Evolutionary conservation across 2,329 filamentous ascomycete species (phyloP), one percentile per base, ranked within the genome.

Genomic region (Arthrobotrys sinensis): DNA sequence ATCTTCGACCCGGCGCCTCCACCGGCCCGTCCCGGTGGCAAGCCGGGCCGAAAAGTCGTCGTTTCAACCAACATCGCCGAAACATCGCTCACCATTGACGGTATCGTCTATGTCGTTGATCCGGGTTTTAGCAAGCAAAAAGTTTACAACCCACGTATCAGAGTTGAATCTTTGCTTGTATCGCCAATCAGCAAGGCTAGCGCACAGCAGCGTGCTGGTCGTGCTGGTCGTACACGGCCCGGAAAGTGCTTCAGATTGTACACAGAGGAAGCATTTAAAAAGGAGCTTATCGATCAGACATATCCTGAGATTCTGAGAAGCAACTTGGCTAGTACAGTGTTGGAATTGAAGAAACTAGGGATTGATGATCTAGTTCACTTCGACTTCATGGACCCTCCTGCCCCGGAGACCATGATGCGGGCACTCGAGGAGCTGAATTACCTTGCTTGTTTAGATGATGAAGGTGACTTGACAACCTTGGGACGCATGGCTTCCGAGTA

Each of bases 111-210:
- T 83, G 96, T 99, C 38, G 95, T 99, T n/a, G 96, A 99, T 83
- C 95, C 96, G 1, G 96, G 96, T 40, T 99, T 99, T 87, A 97
- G 94, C 86, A 99, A 99, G 87, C 96, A 99, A 83, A 99, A 98
- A 86, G 96, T 98, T 80, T 99, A 98, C 87, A 98, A 99, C 85
- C 95, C 96, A 21, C 91, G 96, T 79, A 96, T 97, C 82, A 91
- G 96, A 84, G 94, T 99, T 80, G 96, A 99, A 85, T 98, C 96
- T 0, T 88, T 99, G 6, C 88, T 99, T n/a, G 95, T 99, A 4
- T 97, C 96, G 2, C 94, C 96, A 21, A 98, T 99, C 81, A 98
- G 94, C 76, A 98, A 97, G 85, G 96, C 96, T 24, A 98, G 96
- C 0, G 96, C 96, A 8, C 93, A 97, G 84, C 96, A 99, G 86